These are phyloP conservation scores for Ajuga reptans DNA, from an alignment of 305 asterid species.

Conservation along the genomic window DNA sequence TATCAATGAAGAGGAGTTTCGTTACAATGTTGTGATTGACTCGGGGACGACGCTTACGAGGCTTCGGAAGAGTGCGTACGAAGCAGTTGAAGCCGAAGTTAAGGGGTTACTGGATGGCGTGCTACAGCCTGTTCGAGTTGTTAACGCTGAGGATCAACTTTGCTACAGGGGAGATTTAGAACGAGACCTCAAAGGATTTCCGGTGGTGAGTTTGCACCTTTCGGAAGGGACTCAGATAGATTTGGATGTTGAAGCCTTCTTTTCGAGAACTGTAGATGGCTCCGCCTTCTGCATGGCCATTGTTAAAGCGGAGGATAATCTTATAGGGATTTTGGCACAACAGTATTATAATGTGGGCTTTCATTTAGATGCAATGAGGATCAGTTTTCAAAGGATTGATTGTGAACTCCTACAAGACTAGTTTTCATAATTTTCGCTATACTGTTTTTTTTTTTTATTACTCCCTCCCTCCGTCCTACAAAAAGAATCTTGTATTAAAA, in stretches of 20 bases:
- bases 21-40: not conserved
- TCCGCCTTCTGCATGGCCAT: not conserved
- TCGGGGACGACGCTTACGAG: not conserved
- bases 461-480: too few species aligned
- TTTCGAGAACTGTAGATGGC: not conserved
- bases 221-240: not conserved
- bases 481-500: too few species aligned
- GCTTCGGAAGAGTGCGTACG: not conserved
- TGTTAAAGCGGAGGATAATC: not conserved
- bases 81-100: not conserved
- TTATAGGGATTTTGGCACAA: not conserved
- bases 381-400: not conserved
- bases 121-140: not conserved
- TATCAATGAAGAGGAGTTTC: not conserved
- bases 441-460: too few species aligned
- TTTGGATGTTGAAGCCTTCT: not conserved
- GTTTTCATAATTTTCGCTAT: not conserved
- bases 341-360: constrained; percentile 6
- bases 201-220: not conserved
- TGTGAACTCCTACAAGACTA: not conserved
- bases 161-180: not conserved
- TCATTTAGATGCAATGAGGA: not conserved
- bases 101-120: not conserved
- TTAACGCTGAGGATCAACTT: not conserved
- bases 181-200: not conserved